Evolutionary conservation across 768 basidiomycete species (phyloP), one percentile per base, ranked within the genome.

Genomic region (Rhodotorula taiwanensis): DNA sequence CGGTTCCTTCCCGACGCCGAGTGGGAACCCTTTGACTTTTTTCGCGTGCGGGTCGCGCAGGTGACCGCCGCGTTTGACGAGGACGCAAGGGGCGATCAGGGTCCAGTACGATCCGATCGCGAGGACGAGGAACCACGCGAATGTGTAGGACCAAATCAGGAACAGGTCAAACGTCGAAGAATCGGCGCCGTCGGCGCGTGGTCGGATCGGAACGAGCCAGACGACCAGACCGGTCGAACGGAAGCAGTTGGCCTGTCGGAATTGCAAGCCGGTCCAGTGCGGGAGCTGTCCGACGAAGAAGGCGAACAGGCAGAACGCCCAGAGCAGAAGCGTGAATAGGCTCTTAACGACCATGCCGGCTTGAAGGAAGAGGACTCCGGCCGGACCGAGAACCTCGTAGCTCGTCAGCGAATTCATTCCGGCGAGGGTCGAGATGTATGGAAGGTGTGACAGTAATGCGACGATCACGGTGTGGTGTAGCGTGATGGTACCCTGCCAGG

Each of bases 381-480:
- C 47, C 0, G 56, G 60, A 3, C 66, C 66, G 23, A 67, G 56
- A 7, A 62, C 66, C 33, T 62, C 56, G 47, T 66, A 67, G 18
- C 28, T 42, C 33, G 60, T 58, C 2, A 67, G 44, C 4, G 66
- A 62, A 43, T 67, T 67, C 41, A 62, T 58, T 6, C 56, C 66
- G 0, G 52, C 42, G 4, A 67, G 34, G 7, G 56, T 67, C n/a
- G 52, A 49, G 43, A 67, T 45, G 52, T 55, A 67, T 9, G 66
- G 66, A 0, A 67, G 48, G 16, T 62, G 56, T 3, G 52, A 55
- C 15, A 67, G 66, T 1, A 67, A 47, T 28, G 49, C 54, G 42
- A 67, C 60, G 34, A 59, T 23, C 27, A 67, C 42, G 18, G 52
- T 53, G 48, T 67, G 66, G 36, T 67, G 66, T 34, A 62, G 53